A percentile compares a stretch with the other conserved stretches of the same genome.
Conservation (phyloP, 2,329 filamentous ascomycete species). For the Epichloe hybrida region DNA sequence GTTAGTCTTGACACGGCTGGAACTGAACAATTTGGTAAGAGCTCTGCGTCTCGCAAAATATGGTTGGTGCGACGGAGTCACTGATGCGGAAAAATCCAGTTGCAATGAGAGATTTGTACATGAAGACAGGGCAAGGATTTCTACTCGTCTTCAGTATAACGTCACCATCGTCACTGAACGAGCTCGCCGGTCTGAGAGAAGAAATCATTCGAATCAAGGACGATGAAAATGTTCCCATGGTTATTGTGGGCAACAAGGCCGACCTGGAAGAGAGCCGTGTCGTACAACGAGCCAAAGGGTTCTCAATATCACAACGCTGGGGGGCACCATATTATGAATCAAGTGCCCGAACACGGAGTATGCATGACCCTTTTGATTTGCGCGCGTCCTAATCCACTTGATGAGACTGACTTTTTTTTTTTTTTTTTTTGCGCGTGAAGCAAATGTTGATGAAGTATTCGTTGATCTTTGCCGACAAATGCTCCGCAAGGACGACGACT, state of each 20-base stretch:
- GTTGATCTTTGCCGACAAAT: constrained; percentile 74
- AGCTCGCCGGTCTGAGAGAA: constrained; percentile 69
- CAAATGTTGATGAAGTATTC: constrained; percentile 86
- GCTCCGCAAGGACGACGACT: constrained; percentile 54
- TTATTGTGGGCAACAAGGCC: constrained; percentile 85
- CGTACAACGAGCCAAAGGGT: constrained; percentile 66
- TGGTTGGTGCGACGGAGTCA: not conserved
- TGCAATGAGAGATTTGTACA: constrained; percentile 68
- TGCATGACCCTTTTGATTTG: not conserved
- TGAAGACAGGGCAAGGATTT: constrained; percentile 88
- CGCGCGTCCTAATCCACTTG: not conserved
- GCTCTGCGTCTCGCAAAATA: not conserved
- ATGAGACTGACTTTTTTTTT: not conserved
- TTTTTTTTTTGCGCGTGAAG: constrained; percentile 17
- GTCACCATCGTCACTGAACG: constrained; percentile 67
- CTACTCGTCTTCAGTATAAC: constrained; percentile 87
- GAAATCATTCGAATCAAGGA: constrained; percentile 88
- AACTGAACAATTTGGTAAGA: constrained; percentile 82
- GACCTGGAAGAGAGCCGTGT: constrained; percentile 77
- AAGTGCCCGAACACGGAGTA: constrained; percentile 62
- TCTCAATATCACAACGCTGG: constrained; percentile 77
- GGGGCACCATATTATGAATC: constrained; percentile 87
- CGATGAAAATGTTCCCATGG: constrained; percentile 71
- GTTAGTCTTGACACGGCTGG: constrained; percentile 67
- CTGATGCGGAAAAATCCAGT: constrained; percentile 22